Conservation (phyloP, 352 stramenopile genomes). For the Pythium rishiriense region DNA sequence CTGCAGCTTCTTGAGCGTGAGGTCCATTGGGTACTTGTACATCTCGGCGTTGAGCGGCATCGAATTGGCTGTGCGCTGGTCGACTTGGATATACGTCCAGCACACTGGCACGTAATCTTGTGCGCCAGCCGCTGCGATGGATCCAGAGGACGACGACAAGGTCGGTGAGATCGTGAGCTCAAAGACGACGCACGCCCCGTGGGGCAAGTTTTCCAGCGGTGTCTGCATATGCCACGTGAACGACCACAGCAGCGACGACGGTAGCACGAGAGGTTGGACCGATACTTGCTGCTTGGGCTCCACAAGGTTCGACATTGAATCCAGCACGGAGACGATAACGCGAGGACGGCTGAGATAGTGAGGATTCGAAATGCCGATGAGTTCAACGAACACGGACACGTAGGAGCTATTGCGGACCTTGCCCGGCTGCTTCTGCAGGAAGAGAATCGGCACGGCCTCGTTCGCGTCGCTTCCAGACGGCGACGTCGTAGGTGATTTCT, state of each 20-base stretch:
- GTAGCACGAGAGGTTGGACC: slow-evolving; percentile 55
- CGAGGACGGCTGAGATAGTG: slow-evolving; percentile 56
- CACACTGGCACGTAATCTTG: slow-evolving; percentile 65
- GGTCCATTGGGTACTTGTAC: slow-evolving; percentile 80
- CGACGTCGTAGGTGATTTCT: slow-evolving; percentile 22
- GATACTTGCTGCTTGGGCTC: slow-evolving; percentile 82
- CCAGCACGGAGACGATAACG: slow-evolving; percentile 71
- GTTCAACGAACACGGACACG: slow-evolving; percentile 79
- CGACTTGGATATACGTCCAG: slow-evolving; percentile 84
- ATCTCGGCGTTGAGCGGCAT: slow-evolving; percentile 71
- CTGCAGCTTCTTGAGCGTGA: slow-evolving; percentile 73
- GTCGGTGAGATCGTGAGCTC: slow-evolving; percentile 57
- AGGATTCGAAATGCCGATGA: slow-evolving; percentile 58
- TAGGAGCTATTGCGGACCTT: slow-evolving; percentile 80
- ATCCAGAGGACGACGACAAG: slow-evolving; percentile 23
- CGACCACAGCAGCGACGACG: slow-evolving; percentile 71
- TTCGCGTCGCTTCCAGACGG: slow-evolving; percentile 26
- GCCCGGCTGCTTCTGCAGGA: slow-evolving; percentile 73
- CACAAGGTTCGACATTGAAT: slow-evolving; percentile 61
- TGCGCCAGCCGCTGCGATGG: slow-evolving; percentile 31
- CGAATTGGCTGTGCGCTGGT: slow-evolving; percentile 77
- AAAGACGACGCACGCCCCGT: slow-evolving; percentile 69
- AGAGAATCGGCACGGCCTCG: slow-evolving; percentile 46
- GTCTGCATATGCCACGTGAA: slow-evolving; percentile 94
- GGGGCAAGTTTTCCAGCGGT: slow-evolving; percentile 88